Conservation (phyloP, 192 early-diverging fungal species). For the Gorgonomyces haynaldii region DNA sequence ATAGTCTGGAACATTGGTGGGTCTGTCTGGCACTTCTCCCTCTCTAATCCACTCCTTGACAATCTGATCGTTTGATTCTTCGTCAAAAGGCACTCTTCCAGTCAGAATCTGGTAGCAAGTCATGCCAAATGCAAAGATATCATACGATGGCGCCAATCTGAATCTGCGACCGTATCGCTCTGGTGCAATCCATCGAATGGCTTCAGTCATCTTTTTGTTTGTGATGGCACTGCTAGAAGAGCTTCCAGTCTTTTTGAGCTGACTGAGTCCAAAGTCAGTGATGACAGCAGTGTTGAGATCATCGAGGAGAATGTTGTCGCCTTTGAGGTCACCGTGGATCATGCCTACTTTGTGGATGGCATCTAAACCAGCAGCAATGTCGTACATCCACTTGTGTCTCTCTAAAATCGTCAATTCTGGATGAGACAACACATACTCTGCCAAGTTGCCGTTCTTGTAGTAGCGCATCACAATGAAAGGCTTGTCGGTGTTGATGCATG, state of each 20-base stretch:
- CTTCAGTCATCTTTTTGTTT: too few relatives aligned
- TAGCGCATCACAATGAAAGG: slow-evolving; percentile 33
- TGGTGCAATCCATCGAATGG: slow-evolving; percentile 20
- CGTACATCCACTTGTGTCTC: slow-evolving; percentile 13
- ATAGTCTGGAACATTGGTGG: background rate
- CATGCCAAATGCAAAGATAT: slow-evolving; percentile 12
- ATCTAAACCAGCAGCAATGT: slow-evolving; percentile 22
- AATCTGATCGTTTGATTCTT: slow-evolving; percentile 5
- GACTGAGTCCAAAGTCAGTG: slow-evolving; percentile 6
- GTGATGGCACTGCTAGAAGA: slow-evolving; percentile 17
- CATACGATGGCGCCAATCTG: background rate
- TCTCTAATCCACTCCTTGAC: slow-evolving; percentile 7
- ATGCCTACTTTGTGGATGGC: slow-evolving; percentile 20
- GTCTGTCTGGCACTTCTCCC: slow-evolving; percentile 1
- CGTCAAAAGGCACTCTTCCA: background rate
- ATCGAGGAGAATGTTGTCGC: slow-evolving; percentile 23
- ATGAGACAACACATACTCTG: slow-evolving; percentile 17
- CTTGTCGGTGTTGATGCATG: slow-evolving; percentile 18
- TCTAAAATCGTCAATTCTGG: background rate
- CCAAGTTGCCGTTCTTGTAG: slow-evolving; percentile 16
- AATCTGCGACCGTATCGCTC: slow-evolving; percentile 12
- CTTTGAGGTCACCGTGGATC: slow-evolving; percentile 16
- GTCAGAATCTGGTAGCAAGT: slow-evolving; percentile 2
- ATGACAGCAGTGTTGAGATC: background rate
- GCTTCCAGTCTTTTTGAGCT: slow-evolving; percentile 2